Evolutionary conservation across 352 stramenopile species (phyloP), one percentile per base, ranked within the genome.

Genomic region (Phytophthora rubi): DNA sequence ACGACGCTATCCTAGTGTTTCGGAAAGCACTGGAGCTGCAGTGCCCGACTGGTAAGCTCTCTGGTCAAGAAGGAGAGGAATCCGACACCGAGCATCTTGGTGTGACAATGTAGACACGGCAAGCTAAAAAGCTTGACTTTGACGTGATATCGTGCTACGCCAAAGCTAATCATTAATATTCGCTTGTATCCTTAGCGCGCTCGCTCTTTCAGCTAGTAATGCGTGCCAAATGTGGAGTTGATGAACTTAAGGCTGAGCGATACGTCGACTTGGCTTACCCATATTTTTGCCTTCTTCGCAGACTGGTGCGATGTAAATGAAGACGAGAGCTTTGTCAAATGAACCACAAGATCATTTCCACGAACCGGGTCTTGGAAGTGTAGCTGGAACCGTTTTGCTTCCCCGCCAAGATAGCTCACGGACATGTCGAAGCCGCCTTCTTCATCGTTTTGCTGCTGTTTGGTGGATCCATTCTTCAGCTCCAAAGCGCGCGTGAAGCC

Each of bases 1-100:
- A 92, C 32, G 81, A 92, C 59, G 85, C 85, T 2, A 92, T 92
- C 48, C 62, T 76, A 8, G 81, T 91, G 8, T 92, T 91, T 65
- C 79, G 85, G 1, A 65, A 75, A 53, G 85, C 81, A 12, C 70
- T 92, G 5, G 80, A 82, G 51, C 57, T 92, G 48, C 85, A 92
- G 45, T 85, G 78, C 33, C 75, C 79, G 23, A 69, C 32, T 39
- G 37, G 52, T 26, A 61, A 62, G 16, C 47, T 70, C 33, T 53
- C 42, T 53, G 21, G n/a, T n/a, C 42, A 47, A 47, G 23, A 44
- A 44, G 35, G 13, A 39, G 26, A 6, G 16, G 70, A 66, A 42
- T 49, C 49, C 35, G 53, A 66, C 12, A 55, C n/a, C 59, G 68
- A 68, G 61, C 60, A n/a, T 55, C 62, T 59, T 15, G 72, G 56